These are phyloP conservation scores for Pisolithus thermaeus DNA, from an alignment of 1,284 basidiomycete species.

Conservation along the genomic window DNA sequence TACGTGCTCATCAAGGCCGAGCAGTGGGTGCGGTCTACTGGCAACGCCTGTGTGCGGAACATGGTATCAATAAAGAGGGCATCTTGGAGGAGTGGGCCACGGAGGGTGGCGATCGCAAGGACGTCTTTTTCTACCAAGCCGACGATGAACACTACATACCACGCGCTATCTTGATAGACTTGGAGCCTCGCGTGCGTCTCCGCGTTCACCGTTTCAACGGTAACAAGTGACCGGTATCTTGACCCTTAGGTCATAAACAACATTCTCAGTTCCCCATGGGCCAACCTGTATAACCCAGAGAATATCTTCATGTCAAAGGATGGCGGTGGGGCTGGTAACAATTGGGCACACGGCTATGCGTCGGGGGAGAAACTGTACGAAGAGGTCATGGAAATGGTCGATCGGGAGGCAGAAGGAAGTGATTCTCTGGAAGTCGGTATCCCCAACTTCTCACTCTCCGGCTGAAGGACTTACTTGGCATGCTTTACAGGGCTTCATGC, in stretches of 20 bases:
- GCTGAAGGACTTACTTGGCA: not conserved
- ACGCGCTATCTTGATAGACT: constrained; percentile 91
- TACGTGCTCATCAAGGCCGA: constrained; percentile 7
- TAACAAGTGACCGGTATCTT: constrained; percentile 4
- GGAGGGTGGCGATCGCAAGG: constrained; percentile 92
- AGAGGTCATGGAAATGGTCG: constrained; percentile 99
- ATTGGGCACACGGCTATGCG: constrained; percentile 95
- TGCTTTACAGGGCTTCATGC: constrained; percentile 84
- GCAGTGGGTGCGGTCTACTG: constrained; percentile 89
- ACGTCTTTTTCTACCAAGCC: constrained; percentile 99
- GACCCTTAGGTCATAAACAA: constrained; percentile 84
- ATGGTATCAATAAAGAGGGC: constrained; percentile 91
- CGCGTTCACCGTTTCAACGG: not conserved
- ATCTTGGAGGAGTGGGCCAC: constrained; percentile 94
- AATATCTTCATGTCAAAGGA: constrained; percentile 96
- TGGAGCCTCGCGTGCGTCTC: constrained; percentile 86
- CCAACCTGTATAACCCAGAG: constrained; percentile 95
- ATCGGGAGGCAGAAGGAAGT: constrained; percentile 96
- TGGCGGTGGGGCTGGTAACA: constrained; percentile 97
- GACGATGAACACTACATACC: constrained; percentile 99
- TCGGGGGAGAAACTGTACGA: constrained; percentile 92
- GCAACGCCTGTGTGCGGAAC: constrained; percentile 94
- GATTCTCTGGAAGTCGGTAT: constrained; percentile 87
- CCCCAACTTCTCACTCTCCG: not conserved
- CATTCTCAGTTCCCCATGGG: constrained; percentile 89